phyloP scores from a whole-genome alignment of 495 filamentous ascomycete species.

The Penicillium salamii region DNA sequence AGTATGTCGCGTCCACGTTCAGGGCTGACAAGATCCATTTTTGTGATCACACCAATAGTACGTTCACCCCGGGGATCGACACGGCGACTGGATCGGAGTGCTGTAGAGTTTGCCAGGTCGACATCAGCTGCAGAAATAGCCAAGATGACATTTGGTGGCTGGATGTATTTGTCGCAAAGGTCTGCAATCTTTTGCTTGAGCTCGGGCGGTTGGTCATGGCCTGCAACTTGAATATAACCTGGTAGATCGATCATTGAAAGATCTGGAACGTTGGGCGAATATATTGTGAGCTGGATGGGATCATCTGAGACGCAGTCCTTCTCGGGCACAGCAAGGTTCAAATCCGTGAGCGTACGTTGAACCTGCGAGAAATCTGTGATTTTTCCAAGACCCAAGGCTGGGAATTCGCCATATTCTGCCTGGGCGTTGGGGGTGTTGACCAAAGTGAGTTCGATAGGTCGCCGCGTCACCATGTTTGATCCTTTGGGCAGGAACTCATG shows the following conservation, averaged over 20 bases:
- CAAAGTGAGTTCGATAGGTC: slow-evolving; percentile 94
- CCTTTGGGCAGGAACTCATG: slow-evolving; percentile 98
- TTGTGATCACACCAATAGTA: slow-evolving; percentile 97
- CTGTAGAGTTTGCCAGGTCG: slow-evolving; percentile 94
- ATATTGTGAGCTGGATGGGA: slow-evolving; percentile 92
- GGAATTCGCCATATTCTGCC: slow-evolving; percentile 96
- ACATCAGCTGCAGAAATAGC: slow-evolving; percentile 98
- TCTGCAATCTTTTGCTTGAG: slow-evolving; percentile 94
- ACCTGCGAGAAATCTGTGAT: slow-evolving; percentile 92
- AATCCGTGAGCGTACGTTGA: slow-evolving; percentile 88
- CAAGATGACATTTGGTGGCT: slow-evolving; percentile 91
- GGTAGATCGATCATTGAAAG: slow-evolving; percentile 95
- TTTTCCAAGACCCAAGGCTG: slow-evolving; percentile 83
- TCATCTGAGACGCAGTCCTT: slow-evolving; percentile 92
- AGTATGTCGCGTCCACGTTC: slow-evolving; percentile 74
- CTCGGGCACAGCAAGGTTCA: slow-evolving; percentile 90
- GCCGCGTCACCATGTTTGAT: slow-evolving; percentile 95
- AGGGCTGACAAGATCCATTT: slow-evolving; percentile 97
- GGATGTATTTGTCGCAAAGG: slow-evolving; percentile 97
- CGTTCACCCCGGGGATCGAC: slow-evolving; percentile 94
- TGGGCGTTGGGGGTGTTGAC: slow-evolving; percentile 90
- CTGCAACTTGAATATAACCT: slow-evolving; percentile 94
- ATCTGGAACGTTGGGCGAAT: slow-evolving; percentile 93
- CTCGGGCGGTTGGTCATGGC: slow-evolving; percentile 84
- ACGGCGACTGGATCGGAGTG: slow-evolving; percentile 81